These are phyloP conservation scores for Escallonia rubra DNA, from an alignment of 129 eudicot genomes.

Conservation along the genomic window DNA sequence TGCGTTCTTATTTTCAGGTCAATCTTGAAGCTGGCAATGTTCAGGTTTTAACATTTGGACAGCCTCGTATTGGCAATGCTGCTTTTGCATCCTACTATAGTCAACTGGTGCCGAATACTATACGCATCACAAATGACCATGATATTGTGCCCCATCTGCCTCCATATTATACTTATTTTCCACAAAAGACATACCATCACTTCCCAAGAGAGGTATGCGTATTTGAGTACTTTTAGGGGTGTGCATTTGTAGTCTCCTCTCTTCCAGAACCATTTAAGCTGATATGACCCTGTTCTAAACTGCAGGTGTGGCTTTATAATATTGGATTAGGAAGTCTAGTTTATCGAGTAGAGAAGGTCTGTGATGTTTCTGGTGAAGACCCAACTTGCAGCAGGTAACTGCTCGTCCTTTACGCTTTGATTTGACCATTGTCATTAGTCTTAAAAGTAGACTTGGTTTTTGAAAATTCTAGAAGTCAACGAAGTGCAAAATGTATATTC, in stretches of 20 bases:
- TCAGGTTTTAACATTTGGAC: conserved; percentile 87
- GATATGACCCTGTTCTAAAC: not conserved
- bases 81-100: conserved; percentile 75
- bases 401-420: not conserved
- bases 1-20: conserved; percentile 41
- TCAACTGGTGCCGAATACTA: conserved; percentile 66
- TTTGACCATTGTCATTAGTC: not conserved
- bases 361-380: conserved; percentile 95
- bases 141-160: conserved; percentile 97
- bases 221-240: not conserved
- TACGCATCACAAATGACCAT: conserved; percentile 81
- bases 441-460: not conserved
- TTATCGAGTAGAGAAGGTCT: conserved; percentile 63
- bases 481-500: not conserved
- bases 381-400: conserved; percentile 88
- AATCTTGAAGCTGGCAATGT: conserved; percentile 53
- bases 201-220: conserved; percentile 86
- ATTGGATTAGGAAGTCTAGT: conserved; percentile 58
- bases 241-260: no score
- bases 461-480: not conserved
- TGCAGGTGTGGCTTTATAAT: conserved; percentile 80
- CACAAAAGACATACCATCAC: conserved; percentile 83
- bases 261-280: no score
- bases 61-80: conserved; percentile 94
- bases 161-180: conserved; percentile 73